Evolutionary conservation across 768 basidiomycete genomes (phyloP).

Genomic region (Ramaria sp.): DNA sequence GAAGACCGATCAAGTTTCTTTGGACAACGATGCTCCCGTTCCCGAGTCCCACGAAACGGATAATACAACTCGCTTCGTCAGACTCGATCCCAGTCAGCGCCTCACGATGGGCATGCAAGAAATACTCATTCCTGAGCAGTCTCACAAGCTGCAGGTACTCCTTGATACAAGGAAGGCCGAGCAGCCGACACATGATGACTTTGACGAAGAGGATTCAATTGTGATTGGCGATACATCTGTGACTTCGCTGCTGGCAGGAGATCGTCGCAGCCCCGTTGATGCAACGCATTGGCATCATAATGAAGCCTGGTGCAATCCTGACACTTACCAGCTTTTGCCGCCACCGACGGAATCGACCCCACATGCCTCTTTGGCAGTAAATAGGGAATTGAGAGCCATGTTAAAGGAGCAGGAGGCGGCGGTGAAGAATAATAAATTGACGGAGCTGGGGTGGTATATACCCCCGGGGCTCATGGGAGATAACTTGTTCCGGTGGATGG

Average conservation of each 20-base stretch:
- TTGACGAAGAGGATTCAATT: constrained; percentile 39
- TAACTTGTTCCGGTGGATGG: constrained; percentile 64
- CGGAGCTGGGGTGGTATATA: constrained; percentile 67
- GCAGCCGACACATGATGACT: constrained; percentile 27
- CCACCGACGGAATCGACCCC: constrained; percentile 49
- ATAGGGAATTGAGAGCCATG: constrained; percentile 15
- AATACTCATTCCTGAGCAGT: constrained; percentile 49
- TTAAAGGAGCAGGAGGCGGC: constrained; percentile 49
- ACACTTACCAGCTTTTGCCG: constrained; percentile 40
- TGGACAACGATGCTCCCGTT: too few species aligned
- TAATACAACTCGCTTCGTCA: constrained; percentile 28
- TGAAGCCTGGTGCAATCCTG: constrained; percentile 33
- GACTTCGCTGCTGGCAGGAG: background rate
- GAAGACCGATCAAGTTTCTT: constrained; percentile 23
- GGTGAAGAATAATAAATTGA: constrained; percentile 24
- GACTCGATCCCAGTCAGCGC: constrained; percentile 38
- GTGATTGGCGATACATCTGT: constrained; percentile 26
- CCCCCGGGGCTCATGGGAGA: constrained; percentile 55
- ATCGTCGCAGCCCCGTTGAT: constrained; percentile 9
- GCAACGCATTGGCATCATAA: constrained; percentile 48
- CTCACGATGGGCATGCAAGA: constrained; percentile 23
- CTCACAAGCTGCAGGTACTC: constrained; percentile 40
- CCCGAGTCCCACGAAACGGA: constrained; percentile 4
- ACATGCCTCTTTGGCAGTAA: constrained; percentile 38
- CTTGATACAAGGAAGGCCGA: constrained; percentile 31